A percentile compares a stretch with the other conserved stretches of the same genome.
Evolutionary conservation across 768 basidiomycete species (phyloP).

Genomic region (Lactifluus pinguis): DNA sequence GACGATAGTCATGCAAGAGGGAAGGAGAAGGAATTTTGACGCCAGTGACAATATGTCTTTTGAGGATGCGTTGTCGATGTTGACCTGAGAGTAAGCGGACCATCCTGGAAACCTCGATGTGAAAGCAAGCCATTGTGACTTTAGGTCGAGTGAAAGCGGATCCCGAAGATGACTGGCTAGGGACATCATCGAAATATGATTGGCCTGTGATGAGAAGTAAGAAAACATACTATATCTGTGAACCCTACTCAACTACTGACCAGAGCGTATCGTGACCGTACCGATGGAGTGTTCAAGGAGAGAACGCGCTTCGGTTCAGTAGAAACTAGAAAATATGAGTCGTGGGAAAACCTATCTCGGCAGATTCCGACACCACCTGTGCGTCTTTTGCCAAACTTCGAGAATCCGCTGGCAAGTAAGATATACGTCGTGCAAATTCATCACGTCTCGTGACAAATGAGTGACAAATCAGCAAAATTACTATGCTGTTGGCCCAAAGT

Average conservation of each 20-base stretch:
- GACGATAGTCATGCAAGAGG: conserved; percentile 54
- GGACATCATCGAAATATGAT: neutral
- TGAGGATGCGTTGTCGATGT: neutral
- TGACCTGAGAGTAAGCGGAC: neutral
- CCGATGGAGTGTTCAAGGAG: neutral
- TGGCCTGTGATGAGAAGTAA: neutral
- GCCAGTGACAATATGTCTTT: conserved; percentile 29
- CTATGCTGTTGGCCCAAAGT: no score
- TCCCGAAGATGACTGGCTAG: neutral
- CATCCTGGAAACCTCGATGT: neutral
- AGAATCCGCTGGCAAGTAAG: no score
- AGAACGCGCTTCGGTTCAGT: neutral
- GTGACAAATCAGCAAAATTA: no score
- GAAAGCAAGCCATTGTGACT: conserved; percentile 6
- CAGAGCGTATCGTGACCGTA: neutral
- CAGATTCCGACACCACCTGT: no score
- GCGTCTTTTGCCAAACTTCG: no score
- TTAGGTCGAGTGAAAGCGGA: conserved; percentile 8
- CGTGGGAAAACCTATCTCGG: no score
- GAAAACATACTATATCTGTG: neutral
- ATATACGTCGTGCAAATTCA: no score
- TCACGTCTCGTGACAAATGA: no score
- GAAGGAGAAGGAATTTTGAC: conserved; percentile 50
- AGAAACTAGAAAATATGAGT: neutral
- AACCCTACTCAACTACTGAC: neutral